Base-by-base conservation (phyloP, 2,329 filamentous ascomycete genomes). In the Paraphaeosphaeria sporulosa region DNA sequence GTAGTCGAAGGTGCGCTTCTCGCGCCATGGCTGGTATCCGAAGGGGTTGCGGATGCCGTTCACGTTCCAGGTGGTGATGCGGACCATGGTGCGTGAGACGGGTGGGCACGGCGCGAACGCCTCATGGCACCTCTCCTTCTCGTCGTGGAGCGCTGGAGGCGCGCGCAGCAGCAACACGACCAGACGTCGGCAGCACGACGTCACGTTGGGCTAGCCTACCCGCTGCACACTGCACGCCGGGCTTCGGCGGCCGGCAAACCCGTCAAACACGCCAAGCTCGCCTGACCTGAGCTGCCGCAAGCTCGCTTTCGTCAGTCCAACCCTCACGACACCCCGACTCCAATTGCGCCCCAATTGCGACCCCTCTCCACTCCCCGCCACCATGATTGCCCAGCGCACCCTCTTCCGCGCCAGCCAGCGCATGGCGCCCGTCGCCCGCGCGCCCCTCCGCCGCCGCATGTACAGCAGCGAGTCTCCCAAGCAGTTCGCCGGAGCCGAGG, bases 21-120 rank as follows among this genome's bases (percentile, higher is more conserved):
- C 72, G 68, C 81, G 79, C 82, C 82, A 84, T 80, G 82, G 82
- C 67, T 81, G 80, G 68, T 84, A 84, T 44, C 79, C 78, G 71
- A 84, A 84, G n/a, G 82, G 82, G 64, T 84, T 84, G 63, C 82
- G 81, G 59, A 84, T 84, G 71, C 82, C 82, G 64, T 84, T 84
- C 71, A 84, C 82, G 71, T 84, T 84, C 82, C 81, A 82, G 54
- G 73, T 75, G 40, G 92, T 95, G 69, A 97, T 92, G 62, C 93
- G 89, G 65, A 96, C 82, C 90, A 93, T 93, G 21, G 71, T 84
- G 48, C 47, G 46, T 21, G 32, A 44, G 23, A 12, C 36, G 48
- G 15, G 8, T 6, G 40, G 25, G 8, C n/a, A 49, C 46, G 43
- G 43, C 43, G 43, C 43, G 43, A 46, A 46, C 43, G 43, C 43